Evolutionary conservation across 768 basidiomycete genomes (phyloP), one percentile per base, ranked within the genome.

Genomic region (Pulveroboletus sp.): DNA sequence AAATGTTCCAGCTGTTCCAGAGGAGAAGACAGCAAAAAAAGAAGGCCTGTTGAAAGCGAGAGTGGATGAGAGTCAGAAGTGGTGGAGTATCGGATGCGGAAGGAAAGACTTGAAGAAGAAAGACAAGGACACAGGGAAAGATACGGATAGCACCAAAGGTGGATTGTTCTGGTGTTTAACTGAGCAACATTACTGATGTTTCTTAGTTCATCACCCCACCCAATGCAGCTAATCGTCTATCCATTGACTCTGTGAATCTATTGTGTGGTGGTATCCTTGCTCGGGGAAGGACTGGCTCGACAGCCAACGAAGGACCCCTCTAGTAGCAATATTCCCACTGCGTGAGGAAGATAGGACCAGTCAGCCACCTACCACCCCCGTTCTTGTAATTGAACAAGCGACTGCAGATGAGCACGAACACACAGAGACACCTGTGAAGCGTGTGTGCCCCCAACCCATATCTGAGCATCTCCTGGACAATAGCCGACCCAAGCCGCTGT

Each of bases 71-170:
- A 79, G 74, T 58, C 75, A 76, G 59, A 86, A 82, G 65, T 91
- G 88, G 87, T 91, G 88, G 90, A 90, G 78, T 53, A 82, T 91
- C 50, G 82, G 86, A 6, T 70, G 86, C 13, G 85, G 85, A 10
- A 69, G 84, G 56, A 89, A 83, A 61, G 87, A 87, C 47, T 81
- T 80, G 16, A 87, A 87, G 63, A 82, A 83, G 59, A 80, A 79
- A 66, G 73, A 69, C 11, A 80, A 79, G 66, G 73, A n/a, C n/a
- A n/a, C n/a, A n/a, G n/a, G 10, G 6, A 53, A 71, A 53, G 52
- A 61, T 1, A 67, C 65, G 52, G 72, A 72, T 29, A 70, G 72
- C 43, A 66, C 69, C 23, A 71, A 71, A 51, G 46, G 66, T 67
- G 40, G 58, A 53, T 52, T 5, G 1, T 16, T 39, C 12, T 2